Evolutionary conservation across 495 filamentous ascomycete species (phyloP).

Genomic region (Cercophora scortea): DNA sequence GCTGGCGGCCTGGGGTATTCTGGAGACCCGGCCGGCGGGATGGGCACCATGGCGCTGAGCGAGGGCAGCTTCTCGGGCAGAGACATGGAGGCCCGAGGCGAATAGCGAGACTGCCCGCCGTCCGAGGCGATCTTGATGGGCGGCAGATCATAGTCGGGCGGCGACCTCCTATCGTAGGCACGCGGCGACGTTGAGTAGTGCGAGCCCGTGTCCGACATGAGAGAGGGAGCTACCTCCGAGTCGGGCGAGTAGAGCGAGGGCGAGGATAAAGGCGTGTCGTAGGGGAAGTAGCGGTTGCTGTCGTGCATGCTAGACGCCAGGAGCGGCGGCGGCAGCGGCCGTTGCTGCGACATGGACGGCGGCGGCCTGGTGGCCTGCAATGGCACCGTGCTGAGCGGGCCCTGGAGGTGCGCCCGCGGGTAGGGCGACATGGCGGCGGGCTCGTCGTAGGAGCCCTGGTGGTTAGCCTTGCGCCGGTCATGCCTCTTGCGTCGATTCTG

Average conservation of each 20-base stretch:
- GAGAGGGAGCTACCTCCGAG: slow-evolving; percentile 18
- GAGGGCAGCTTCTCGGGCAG: slow-evolving; percentile 2
- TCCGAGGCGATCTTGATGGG: slow-evolving; percentile 9
- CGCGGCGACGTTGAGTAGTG: slow-evolving; percentile 10
- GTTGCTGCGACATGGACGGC: background rate
- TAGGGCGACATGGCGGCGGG: background rate
- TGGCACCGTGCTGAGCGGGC: background rate
- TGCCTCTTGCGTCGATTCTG: slow-evolving; percentile 62
- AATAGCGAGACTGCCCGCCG: background rate
- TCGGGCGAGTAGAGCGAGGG: slow-evolving; percentile 15
- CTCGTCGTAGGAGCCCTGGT: background rate
- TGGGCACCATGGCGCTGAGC: slow-evolving; percentile 18
- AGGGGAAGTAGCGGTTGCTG: slow-evolving; percentile 3
- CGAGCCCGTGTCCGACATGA: slow-evolving; percentile 20
- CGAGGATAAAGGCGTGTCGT: background rate
- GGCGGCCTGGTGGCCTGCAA: slow-evolving; percentile 4
- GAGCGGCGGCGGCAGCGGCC: slow-evolving; percentile 9
- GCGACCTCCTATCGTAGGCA: background rate
- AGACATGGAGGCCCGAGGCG: background rate
- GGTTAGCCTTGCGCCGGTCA: slow-evolving; percentile 11
- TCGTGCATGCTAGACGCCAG: slow-evolving; percentile 14
- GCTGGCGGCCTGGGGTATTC: background rate
- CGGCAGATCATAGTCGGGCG: slow-evolving; percentile 3
- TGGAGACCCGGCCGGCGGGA: background rate
- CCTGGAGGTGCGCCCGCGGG: background rate